Evolutionary conservation across 1,139 yeast genomes (phyloP).

Genomic region (Taiozyma onychis): DNA sequence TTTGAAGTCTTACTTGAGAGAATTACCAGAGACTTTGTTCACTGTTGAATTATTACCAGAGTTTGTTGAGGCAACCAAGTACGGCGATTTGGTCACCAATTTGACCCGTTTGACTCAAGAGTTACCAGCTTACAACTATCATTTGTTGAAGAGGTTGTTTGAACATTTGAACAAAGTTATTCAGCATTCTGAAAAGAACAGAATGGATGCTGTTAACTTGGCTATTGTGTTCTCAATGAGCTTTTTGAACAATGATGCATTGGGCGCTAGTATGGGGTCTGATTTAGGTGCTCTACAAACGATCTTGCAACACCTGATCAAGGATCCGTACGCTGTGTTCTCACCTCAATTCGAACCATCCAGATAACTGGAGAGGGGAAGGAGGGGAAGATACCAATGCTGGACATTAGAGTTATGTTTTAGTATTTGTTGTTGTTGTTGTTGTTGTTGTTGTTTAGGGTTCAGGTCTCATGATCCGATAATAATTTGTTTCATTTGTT

Average conservation of each 20-base stretch:
- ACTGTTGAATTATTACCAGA: slow-evolving; percentile 52
- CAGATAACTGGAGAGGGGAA: background rate
- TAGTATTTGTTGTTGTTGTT: too few species aligned
- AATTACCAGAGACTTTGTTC: slow-evolving; percentile 81
- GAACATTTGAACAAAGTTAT: slow-evolving; percentile 64
- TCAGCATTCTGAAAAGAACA: slow-evolving; percentile 53
- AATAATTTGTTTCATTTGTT: background rate
- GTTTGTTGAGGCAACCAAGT: slow-evolving; percentile 37
- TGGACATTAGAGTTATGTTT: background rate
- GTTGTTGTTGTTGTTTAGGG: background rate
- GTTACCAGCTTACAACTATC: slow-evolving; percentile 63
- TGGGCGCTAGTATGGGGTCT: slow-evolving; percentile 36
- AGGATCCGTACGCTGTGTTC: slow-evolving; percentile 27
- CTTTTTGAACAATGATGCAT: slow-evolving; percentile 38
- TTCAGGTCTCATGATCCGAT: background rate
- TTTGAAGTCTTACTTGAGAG: slow-evolving; percentile 79
- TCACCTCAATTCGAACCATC: slow-evolving; percentile 1
- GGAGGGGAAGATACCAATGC: background rate
- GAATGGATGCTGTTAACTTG: slow-evolving; percentile 75
- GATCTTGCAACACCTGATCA: slow-evolving; percentile 32
- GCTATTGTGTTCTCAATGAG: slow-evolving; percentile 74
- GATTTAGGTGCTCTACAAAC: slow-evolving; percentile 36
- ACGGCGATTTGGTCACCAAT: slow-evolving; percentile 28
- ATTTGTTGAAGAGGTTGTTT: slow-evolving; percentile 59
- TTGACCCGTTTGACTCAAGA: slow-evolving; percentile 41